Percentiles rank a stretch among this genome's conserved stretches.
Evolutionary conservation across 805 yeast species (phyloP).

Genomic region (Candida wancherniae): DNA sequence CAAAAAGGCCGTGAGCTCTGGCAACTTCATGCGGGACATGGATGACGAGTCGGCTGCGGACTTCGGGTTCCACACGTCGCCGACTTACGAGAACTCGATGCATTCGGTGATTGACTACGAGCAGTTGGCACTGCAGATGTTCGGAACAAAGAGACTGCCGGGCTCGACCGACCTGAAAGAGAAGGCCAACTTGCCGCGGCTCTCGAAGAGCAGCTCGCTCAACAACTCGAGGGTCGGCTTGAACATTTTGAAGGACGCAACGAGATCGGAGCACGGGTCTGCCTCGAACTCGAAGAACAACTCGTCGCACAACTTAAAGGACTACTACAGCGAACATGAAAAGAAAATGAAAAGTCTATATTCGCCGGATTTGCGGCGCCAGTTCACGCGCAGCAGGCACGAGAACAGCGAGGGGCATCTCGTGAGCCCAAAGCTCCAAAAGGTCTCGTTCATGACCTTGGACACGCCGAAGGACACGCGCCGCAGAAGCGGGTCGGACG

Average conservation of each 20-base stretch:
- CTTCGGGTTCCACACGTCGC: slow-evolving; percentile 6
- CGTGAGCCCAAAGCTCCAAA: slow-evolving; percentile 4
- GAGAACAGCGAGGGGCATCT: slow-evolving; percentile 7
- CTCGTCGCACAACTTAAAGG: slow-evolving; percentile 17
- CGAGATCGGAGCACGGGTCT: slow-evolving; percentile 1
- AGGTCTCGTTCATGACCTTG: not conserved
- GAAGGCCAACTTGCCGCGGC: slow-evolving; percentile 33
- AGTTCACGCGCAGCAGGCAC: slow-evolving; percentile 6
- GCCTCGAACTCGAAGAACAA: slow-evolving; percentile 13
- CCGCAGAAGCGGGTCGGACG: slow-evolving; percentile 4
- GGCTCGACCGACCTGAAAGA: slow-evolving; percentile 16
- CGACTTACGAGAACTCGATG: slow-evolving; percentile 7
- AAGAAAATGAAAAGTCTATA: slow-evolving; percentile 18
- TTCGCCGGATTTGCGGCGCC: slow-evolving; percentile 22
- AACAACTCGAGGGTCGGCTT: slow-evolving; percentile 37
- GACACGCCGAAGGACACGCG: not conserved
- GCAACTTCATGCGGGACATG: too few relatives aligned
- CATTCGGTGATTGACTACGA: slow-evolving; percentile 6
- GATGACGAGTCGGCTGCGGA: slow-evolving; percentile 2
- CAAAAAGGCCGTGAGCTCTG: slow-evolving; percentile 8
- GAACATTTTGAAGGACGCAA: slow-evolving; percentile 31
- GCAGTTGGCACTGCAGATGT: slow-evolving; percentile 3
- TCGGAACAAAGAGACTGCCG: slow-evolving; percentile 5
- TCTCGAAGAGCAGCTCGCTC: slow-evolving; percentile 24
- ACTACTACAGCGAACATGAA: slow-evolving; percentile 9